Percentiles rank a stretch among this genome's conserved stretches.
phyloP scores from a whole-genome alignment of 2,329 filamentous ascomycete genomes.

The Exophiala sideris region DNA sequence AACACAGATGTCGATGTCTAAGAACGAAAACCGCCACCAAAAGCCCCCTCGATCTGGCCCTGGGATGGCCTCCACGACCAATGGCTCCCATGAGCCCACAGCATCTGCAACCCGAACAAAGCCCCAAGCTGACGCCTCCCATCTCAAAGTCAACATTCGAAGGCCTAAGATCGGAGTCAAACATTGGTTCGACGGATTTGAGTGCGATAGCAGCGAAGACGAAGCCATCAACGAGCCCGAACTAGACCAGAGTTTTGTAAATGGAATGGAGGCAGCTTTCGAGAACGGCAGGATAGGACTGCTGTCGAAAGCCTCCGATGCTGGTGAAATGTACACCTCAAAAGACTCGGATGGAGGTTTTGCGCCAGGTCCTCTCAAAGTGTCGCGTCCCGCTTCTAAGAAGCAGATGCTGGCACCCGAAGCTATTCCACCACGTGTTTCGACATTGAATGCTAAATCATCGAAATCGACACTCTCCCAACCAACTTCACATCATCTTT shows the following conservation, averaged over 20 bases:
- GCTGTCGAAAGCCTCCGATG: not conserved
- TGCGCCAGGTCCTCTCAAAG: not conserved
- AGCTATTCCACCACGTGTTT: conserved; percentile 16
- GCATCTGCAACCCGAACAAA: conserved; percentile 3
- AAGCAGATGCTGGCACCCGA: conserved; percentile 8
- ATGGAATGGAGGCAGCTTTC: conserved; percentile 25
- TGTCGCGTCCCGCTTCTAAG: not conserved
- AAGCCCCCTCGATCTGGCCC: not conserved
- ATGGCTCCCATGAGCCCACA: conserved; percentile 10
- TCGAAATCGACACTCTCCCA: conserved; percentile 18
- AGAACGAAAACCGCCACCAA: not conserved
- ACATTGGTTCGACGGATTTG: conserved; percentile 36
- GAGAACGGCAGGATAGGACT: conserved; percentile 20
- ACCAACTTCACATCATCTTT: not conserved
- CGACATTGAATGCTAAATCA: conserved; percentile 25
- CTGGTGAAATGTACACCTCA: not conserved
- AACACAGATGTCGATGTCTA: not conserved
- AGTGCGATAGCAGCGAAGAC: conserved; percentile 33
- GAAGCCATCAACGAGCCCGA: conserved; percentile 29
- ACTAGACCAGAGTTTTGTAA: conserved; percentile 23
- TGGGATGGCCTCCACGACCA: not conserved
- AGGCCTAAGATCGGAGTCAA: conserved; percentile 27
- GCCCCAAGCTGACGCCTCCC: conserved; percentile 1
- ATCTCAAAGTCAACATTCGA: conserved; percentile 26
- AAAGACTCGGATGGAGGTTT: conserved; percentile 1